Base-by-base conservation (phyloP, 202 grass and related monocot species). In the Zizania palustris region DNA sequence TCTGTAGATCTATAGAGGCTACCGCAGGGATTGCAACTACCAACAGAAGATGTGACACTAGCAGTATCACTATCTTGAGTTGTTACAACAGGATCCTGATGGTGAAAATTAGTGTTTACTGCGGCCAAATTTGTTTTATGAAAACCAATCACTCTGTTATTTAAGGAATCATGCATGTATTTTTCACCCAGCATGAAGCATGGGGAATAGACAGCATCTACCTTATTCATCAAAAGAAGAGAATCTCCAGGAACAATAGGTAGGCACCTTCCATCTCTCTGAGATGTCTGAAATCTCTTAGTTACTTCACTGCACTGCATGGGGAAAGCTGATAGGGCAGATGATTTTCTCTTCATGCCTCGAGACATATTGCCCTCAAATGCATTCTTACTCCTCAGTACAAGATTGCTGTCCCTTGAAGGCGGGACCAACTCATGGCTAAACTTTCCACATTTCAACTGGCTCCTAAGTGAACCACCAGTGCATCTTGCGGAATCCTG, bases 131-230 rank as follows among this genome's bases (percentile, higher is more conserved):
- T 65, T 22, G 69, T 86, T 73, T 86, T 79, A 80, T 54, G 51
- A 72, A 80, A 72, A 19, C 50, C 80, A 86, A 67, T 71, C 69
- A 12, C 75, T 77, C 63, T 73, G 41, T 72, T 68, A 84, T 64
- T 77, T 78, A 87, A 79, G 83, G 83, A 79, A 73, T 36, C 65
- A 72, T 66, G 76, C 76, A 71, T 83, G 85, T 76, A 75, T 83
- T 90, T 85, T 66, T 88, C 85, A 63, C 79, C 88, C 85, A 83
- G 61, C 79, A 81, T 61, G 81, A 76, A 83, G 82, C 79, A 63
- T 83, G 85, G 85, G 82, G 79, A 93, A 90, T 79, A 45, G 82
- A 93, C 71, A 90, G 74, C 88, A 82, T 93, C 88, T 90, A 90
- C 88, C 85, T 93, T 90, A 71, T 88, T 79, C 42, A 39, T 65